Evolutionary conservation across 2,329 filamentous ascomycete species (phyloP).

Genomic region (Colletotrichum somersetense): DNA sequence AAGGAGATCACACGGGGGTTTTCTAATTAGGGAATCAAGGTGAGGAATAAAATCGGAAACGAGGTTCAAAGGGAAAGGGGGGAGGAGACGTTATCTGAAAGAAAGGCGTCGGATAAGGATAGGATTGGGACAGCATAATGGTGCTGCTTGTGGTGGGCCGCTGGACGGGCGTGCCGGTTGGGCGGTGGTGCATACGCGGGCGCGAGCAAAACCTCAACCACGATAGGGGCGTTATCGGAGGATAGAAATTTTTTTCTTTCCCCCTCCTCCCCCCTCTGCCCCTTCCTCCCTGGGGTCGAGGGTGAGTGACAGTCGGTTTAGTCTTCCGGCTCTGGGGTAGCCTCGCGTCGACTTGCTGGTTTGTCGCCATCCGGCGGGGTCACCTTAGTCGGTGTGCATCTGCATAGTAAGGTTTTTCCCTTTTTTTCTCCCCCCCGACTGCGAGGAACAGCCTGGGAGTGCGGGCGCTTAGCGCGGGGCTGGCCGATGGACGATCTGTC

Average conservation of each 20-base stretch:
- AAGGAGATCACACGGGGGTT: not conserved
- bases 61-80: not conserved
- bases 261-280: not conserved
- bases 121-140: not conserved
- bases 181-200: not conserved
- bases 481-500: not conserved
- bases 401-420: not conserved
- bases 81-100: not conserved
- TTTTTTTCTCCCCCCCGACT: not conserved
- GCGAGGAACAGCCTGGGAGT: conserved; percentile 9
- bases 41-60: not conserved
- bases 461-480: conserved; percentile 1
- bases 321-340: conserved; percentile 2
- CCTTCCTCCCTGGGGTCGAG: not conserved
- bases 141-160: no score
- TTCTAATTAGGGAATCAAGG: not conserved
- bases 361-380: conserved; percentile 9
- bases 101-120: not conserved
- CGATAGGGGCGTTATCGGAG: conserved; percentile 16
- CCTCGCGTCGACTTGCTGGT: conserved; percentile 8
- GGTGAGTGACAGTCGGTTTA: conserved; percentile 1
- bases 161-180: not conserved
- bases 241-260: not conserved
- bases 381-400: conserved; percentile 11
- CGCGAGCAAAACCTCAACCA: not conserved